Evolutionary conservation across 164 flowering plant genomes (phyloP).

Genomic region (Buxus sempervirens): DNA sequence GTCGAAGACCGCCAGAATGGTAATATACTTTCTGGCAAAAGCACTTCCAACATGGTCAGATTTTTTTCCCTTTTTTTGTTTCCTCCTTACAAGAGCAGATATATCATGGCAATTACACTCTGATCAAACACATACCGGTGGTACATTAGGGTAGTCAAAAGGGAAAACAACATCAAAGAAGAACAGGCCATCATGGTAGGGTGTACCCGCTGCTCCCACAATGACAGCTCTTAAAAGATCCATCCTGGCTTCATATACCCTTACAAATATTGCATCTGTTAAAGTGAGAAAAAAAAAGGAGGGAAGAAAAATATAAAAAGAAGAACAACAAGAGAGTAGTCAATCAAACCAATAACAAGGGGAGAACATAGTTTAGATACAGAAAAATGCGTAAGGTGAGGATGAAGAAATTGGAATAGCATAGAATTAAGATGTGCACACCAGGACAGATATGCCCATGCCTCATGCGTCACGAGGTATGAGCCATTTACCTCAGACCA

Average conservation of each 20-base stretch:
- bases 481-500: too few species aligned
- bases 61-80: background rate
- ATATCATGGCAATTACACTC: background rate
- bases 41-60: background rate
- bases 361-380: background rate
- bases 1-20: slow-evolving; percentile 45
- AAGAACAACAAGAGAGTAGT: background rate
- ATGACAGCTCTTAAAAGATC: slow-evolving; percentile 36
- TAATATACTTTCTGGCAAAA: slow-evolving; percentile 38
- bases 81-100: background rate
- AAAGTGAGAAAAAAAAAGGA: background rate
- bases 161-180: slow-evolving; percentile 30
- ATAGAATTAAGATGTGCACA: too few species aligned
- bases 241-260: slow-evolving; percentile 31
- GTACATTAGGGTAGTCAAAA: slow-evolving; percentile 25
- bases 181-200: slow-evolving; percentile 35
- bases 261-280: slow-evolving; percentile 28
- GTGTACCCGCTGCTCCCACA: slow-evolving; percentile 31
- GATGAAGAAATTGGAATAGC: too few species aligned
- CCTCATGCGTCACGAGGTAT: too few species aligned
- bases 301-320: background rate
- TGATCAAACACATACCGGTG: slow-evolving; percentile 44
- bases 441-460: too few species aligned
- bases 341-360: background rate
- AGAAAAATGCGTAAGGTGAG: background rate